Base-by-base conservation (phyloP, 768 basidiomycete genomes). In the Crassisporium funariophilum region DNA sequence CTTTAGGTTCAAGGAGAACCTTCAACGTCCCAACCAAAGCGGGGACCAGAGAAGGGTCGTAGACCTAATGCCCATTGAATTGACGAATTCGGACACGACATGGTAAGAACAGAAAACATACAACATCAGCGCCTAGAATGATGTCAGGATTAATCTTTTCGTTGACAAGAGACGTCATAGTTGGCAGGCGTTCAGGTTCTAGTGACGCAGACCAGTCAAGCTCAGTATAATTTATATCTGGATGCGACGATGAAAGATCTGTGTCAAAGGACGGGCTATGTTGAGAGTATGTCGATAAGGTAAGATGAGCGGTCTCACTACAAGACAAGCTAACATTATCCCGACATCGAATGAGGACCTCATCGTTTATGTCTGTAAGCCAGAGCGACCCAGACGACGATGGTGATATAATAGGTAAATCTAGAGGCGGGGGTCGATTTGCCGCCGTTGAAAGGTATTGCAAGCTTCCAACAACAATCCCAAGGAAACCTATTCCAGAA, bases 401-500 rank as follows among this genome's bases (percentile, higher is more conserved):
- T 31, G 11, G 29, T 10, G 29, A 10, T 11, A 31, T n/a, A 10
- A n/a, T n/a, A n/a, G n/a, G 29, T 3, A 31, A 10, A 5, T 31
- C 20, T 31, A 6, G 21, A 33, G 13, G 15, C 16, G 13, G 41
- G 46, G 35, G 8, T 10, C 7, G 24, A 6, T 16, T 12, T 41
- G 13, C 17, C 6, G 10, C 27, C 17, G 40, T 12, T 12, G 48
- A 44, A 17, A 61, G 43, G 41, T 69, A 61, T 56, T 91, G 89
- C 12, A 89, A 61, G 34, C 72, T 72, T 0, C 80, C 81, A 22
- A 81, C 61, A 5, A 89, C 62, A 29, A 80, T 77, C 4, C 87
- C 90, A 12, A 91, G 69, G 55, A 90, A 84, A n/a, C 90, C 90
- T 3, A 75, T 71, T 1, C 90, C 90, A 5, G 81, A 84, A 9